Percentiles rank a stretch among this genome's conserved stretches.
phyloP scores from a whole-genome alignment of 306 rosid species.

The Vicia faba region DNA sequence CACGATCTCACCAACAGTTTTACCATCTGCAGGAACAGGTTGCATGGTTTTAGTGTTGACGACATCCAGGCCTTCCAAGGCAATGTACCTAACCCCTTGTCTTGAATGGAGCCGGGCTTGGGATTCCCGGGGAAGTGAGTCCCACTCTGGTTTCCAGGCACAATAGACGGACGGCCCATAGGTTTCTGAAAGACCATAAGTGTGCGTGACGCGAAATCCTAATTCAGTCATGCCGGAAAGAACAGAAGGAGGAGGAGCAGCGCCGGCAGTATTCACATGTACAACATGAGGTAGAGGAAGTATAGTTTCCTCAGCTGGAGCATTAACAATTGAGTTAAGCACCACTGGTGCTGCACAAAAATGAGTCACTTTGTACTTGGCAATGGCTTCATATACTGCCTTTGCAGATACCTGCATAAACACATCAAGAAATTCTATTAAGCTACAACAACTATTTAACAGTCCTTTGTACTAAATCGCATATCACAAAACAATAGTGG shows the following conservation, averaged over 20 bases:
- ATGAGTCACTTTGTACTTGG: constrained; percentile 72
- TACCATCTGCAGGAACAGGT: constrained; percentile 84
- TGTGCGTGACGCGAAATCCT: constrained; percentile 87
- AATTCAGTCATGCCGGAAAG: constrained; percentile 66
- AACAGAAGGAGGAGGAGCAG: constrained; percentile 91
- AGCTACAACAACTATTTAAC: neutral
- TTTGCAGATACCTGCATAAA: constrained; percentile 69
- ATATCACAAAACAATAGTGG: neutral
- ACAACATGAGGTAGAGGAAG: constrained; percentile 89
- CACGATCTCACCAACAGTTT: constrained; percentile 80
- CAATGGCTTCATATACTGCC: constrained; percentile 76
- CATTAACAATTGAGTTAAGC: constrained; percentile 80
- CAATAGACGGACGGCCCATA: constrained; percentile 80
- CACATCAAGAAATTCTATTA: neutral
- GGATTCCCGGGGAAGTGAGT: constrained; percentile 57
- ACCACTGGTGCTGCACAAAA: constrained; percentile 98
- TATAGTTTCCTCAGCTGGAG: constrained; percentile 64
- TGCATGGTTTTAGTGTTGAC: constrained; percentile 61
- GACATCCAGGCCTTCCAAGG: constrained; percentile 73
- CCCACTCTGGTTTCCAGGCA: constrained; percentile 97
- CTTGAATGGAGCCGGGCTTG: constrained; percentile 79
- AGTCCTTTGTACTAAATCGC: neutral
- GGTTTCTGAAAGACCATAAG: constrained; percentile 92
- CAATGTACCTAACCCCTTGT: constrained; percentile 81
- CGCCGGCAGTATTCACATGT: constrained; percentile 84